Evolutionary conservation across 345 rosid species (phyloP), one percentile per base, ranked within the genome.

Genomic region (Bruguiera sexangula): DNA sequence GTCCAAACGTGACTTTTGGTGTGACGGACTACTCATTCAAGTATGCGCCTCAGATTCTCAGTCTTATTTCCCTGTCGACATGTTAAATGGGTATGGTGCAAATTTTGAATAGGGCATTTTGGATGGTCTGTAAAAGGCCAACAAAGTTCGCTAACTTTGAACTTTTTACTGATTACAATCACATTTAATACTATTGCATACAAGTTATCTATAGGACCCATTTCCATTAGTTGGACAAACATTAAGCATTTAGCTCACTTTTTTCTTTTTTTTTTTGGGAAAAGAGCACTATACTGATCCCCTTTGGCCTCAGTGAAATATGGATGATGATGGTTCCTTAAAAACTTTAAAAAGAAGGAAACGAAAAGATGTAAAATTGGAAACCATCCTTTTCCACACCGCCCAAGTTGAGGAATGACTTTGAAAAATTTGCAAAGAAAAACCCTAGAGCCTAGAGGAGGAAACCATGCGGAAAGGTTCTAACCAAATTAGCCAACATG

Each of bases 1-100:
- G 26, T 56, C 10, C 31, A 72, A 64, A 69, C n/a, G 71, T 65
- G 68, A 74, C 63, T 58, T 74, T 61, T 20, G 27, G 36, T 34
- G 50, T 19, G 36, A 60, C 9, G 37, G 60, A 51, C 62, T 56
- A 20, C 65, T 62, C 67, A 65, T 73, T 69, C 51, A 75, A 73
- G 68, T 55, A 64, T 43, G 68, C 56, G 65, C 64, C 75, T 74
- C 67, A 73, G 72, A 67, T 73, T 76, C 67, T 59, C 74, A 37
- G 76, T 69, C 72, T 71, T 68, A 34, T 61, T 70, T 62, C 68
- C 68, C 76, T 74, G 69, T 66, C 68, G 66, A 46, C 62, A 48
- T 62, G 65, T 59, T 8, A 76, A 79, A 29, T 52, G 68, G 50
- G 56, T 27, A 26, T 67, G 18, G 36, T 56, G 68, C 65, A 68